Evolutionary conservation across 495 filamentous ascomycete genomes (phyloP), one percentile per base, ranked within the genome.

Genomic region (Neurospora africana): DNA sequence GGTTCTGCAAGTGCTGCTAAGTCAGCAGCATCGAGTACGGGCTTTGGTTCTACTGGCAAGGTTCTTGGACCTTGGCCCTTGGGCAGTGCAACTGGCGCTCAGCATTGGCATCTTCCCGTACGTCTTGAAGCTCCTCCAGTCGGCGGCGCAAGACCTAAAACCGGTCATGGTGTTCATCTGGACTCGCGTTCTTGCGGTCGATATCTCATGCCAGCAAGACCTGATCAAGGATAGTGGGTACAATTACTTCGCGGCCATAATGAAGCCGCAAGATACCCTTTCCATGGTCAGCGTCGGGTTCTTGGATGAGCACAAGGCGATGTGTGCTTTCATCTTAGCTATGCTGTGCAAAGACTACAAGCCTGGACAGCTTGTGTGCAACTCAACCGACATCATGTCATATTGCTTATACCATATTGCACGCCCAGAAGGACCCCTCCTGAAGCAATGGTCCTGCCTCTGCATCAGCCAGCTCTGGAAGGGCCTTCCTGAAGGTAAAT

Each of bases 161-260:
- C 94, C 95, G 1, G 94, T 98, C 35, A 98, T 99, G 95, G 94
- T 99, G 23, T 99, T 98, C 81, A 99, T 99, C 73, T 99, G 95
- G 95, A 93, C 96, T 13, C 88, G 95, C 69, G 94, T 99, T 43
- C 89, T 99, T 74, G 95, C 95, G 44, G 96, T 99, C 23, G 95
- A 98, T 75, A 88, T 94, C 72, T 91, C 91, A 11, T 97, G 95
- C 77, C 95, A 99, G 79, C 87, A 88, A 44, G 95, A 98, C 79
- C 83, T 99, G 4, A 86, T 99, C 71, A 97, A 97, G 80, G 95
- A 99, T 78, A 97, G 93, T 76, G 95, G 95, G 3, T 98, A 97
- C 76, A 92, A 92, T 72, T 99, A 99, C 79, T 99, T 99, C 80
- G 91, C 95, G 44, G 88, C 87, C 40, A 97, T 98, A 61, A 86